Percentiles rank a stretch among this genome's conserved stretches.
phyloP scores from a whole-genome alignment of 768 basidiomycete genomes.

The Hygrocybe coccinea region DNA sequence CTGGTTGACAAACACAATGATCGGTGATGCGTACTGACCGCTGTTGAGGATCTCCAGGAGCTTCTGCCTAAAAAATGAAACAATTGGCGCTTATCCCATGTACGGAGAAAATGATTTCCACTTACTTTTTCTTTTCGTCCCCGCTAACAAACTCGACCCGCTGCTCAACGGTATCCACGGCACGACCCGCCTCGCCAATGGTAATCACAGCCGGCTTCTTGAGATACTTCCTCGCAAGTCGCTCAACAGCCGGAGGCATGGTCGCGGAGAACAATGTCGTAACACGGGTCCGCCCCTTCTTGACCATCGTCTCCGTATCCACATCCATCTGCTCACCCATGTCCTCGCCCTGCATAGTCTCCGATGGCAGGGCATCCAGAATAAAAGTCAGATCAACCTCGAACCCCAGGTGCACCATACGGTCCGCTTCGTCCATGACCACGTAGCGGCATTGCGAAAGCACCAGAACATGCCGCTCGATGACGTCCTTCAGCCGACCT shows the following conservation, averaged over 20 bases:
- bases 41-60: constrained; percentile 92
- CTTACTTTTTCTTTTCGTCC: constrained; percentile 96
- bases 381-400: constrained; percentile 93
- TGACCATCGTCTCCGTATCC: constrained; percentile 60
- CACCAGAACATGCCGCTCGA: constrained; percentile 93
- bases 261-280: constrained; percentile 97
- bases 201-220: constrained; percentile 91
- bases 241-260: constrained; percentile 96
- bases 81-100: neutral
- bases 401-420: constrained; percentile 98
- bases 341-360: constrained; percentile 85
- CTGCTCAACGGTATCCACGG: constrained; percentile 97
- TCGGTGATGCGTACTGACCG: constrained; percentile 77
- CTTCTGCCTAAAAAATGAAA: constrained; percentile 51
- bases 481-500: constrained; percentile 95
- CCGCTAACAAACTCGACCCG: constrained; percentile 87
- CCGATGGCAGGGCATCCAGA: constrained; percentile 83
- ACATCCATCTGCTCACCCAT: constrained; percentile 72
- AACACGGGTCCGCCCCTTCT: constrained; percentile 80
- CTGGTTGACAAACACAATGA: constrained; percentile 98
- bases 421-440: constrained; percentile 99
- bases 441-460: constrained; percentile 96
- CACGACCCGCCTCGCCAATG: constrained; percentile 96
- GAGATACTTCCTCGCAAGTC: constrained; percentile 90
- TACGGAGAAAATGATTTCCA: constrained; percentile 12